Percentiles rank a stretch among this genome's conserved stretches.
phyloP scores from a whole-genome alignment of 2,329 filamentous ascomycete genomes.

The Helotiales sp. region DNA sequence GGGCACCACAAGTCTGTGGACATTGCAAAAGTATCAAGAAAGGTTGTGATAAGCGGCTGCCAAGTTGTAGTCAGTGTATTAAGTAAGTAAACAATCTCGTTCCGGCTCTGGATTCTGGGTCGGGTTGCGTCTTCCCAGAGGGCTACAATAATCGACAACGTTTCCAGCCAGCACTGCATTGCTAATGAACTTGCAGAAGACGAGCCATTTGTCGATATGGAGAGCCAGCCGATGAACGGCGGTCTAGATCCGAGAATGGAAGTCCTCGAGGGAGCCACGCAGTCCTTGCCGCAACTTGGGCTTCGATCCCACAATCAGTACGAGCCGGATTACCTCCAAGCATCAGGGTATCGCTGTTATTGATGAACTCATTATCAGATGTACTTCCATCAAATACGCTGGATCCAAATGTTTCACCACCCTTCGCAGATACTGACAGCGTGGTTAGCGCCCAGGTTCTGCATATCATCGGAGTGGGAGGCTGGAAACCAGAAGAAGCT shows the following conservation, averaged over 20 bases:
- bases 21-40: constrained; percentile 29
- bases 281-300: constrained; percentile 14
- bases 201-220: constrained; percentile 23
- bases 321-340: constrained; percentile 13
- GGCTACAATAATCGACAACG: not conserved
- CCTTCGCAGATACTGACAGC: constrained; percentile 10
- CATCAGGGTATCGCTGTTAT: constrained; percentile 20
- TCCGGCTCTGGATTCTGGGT: not conserved
- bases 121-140: not conserved
- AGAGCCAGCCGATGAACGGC: constrained; percentile 12
- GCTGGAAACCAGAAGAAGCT: constrained; percentile 21
- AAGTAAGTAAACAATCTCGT: constrained; percentile 17
- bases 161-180: not conserved
- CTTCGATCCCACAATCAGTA: constrained; percentile 15
- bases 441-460: constrained; percentile 20
- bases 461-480: constrained; percentile 20
- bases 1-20: constrained; percentile 24
- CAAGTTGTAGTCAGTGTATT: constrained; percentile 25
- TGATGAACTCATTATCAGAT: constrained; percentile 24
- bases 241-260: constrained; percentile 15
- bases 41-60: constrained; percentile 26
- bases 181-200: constrained; percentile 14
- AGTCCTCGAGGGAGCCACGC: constrained; percentile 5
- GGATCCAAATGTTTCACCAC: constrained; percentile 3
- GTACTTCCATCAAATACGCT: constrained; percentile 13